Percentiles rank a stretch among this genome's conserved stretches.
Evolutionary conservation across 2,329 filamentous ascomycete species (phyloP).

Genomic region (Nemania sp.): DNA sequence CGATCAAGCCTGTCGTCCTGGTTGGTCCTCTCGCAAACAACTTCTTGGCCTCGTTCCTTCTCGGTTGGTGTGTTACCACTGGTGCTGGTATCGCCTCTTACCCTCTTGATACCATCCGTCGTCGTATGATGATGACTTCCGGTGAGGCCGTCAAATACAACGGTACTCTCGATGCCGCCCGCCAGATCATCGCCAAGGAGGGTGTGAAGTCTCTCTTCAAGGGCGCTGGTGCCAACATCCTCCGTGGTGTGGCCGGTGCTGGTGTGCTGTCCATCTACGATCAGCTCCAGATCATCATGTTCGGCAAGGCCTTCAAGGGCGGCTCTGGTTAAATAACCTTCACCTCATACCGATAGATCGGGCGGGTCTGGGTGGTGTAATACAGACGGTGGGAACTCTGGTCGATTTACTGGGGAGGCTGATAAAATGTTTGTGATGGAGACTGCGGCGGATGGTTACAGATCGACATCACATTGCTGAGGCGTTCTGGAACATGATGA

Average conservation of each 20-base stretch:
- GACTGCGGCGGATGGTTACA: slow-evolving; percentile 50
- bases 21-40: slow-evolving; percentile 90
- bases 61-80: slow-evolving; percentile 99
- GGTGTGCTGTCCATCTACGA: slow-evolving; percentile 99
- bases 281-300: slow-evolving; percentile 97
- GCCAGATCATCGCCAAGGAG: slow-evolving; percentile 97
- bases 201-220: slow-evolving; percentile 99
- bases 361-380: slow-evolving; percentile 42
- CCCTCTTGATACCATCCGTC: slow-evolving; percentile 99
- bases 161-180: slow-evolving; percentile 90
- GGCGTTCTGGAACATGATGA: slow-evolving; percentile 44
- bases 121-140: slow-evolving; percentile 99
- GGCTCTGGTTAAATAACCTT: slow-evolving; percentile 50
- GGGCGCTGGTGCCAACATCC: slow-evolving; percentile 99
- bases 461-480: slow-evolving; percentile 42
- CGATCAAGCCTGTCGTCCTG: slow-evolving; percentile 98
- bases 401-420: slow-evolving; percentile 43
- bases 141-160: slow-evolving; percentile 99
- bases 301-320: slow-evolving; percentile 98
- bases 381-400: slow-evolving; percentile 34
- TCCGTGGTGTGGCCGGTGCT: slow-evolving; percentile 99
- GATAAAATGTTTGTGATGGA: slow-evolving; percentile 50
- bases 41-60: slow-evolving; percentile 99
- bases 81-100: slow-evolving; percentile 99
- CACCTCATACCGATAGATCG: slow-evolving; percentile 48